Base-by-base conservation (phyloP, 1,284 basidiomycete genomes). In the Fomitopsis betulina region DNA sequence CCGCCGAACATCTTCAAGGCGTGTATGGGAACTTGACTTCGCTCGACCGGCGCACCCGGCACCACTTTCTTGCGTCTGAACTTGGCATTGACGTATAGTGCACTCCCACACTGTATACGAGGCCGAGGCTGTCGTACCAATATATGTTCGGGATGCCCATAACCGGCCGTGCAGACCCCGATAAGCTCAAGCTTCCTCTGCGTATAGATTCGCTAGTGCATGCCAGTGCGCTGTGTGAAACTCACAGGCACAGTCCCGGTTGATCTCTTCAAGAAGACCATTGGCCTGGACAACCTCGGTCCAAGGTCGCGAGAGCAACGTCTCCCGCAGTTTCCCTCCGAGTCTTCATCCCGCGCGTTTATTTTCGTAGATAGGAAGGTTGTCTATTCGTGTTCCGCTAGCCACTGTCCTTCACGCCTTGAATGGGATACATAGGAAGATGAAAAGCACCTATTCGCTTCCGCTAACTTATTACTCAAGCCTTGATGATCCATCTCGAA, bases 1-100 rank as follows among this genome's bases (percentile, higher is more conserved):
- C 79, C 79, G 0, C 59, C 58, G 2, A 68, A 76, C 53, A 62
- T 81, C 6, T 75, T 71, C 54, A 62, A 64, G 47, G 55, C 62
- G 6, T 75, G 73, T 58, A 64, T 54, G 56, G 57, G 45, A 54
- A 32, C 23, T 23, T 54, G 38, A 52, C n/a, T 25, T 27, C 49
- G 42, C 12, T n/a, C 13, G 37, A 1, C 42, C 32, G 56, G 37
- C 15, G 35, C 37, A 17, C 17, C n/a, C 42, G 45, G 38, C 50
- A 19, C 23, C 19, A 27, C 27, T 19, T 55, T 38, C 10, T 56
- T 23, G 42, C 54, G 32, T 33, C 33, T 19, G 10, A 33, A 19
- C 32, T 39, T 49, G 30, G 40, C 21, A 8, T 37, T 50, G 21
- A 53, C 38, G 55, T 52, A 42, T 32, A 19, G n/a, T 49, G 43